phyloP scores from a whole-genome alignment of 1,284 basidiomycete species.

The Papiliotrema laurentii region DNA sequence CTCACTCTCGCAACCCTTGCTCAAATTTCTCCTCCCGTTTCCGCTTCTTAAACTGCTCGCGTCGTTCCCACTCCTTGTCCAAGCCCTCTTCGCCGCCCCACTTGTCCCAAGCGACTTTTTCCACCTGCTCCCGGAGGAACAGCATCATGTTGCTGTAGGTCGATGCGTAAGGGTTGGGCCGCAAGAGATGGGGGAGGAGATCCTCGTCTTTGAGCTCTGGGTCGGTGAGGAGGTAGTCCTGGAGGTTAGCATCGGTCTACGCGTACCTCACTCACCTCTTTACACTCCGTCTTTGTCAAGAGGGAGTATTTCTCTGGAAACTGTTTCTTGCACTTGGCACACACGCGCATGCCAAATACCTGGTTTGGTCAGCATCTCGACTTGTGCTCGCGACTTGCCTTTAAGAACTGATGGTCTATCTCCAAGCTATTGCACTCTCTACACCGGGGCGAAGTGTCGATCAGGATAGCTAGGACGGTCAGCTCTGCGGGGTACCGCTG shows the following conservation, averaged over 20 bases:
- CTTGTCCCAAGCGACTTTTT: slow-evolving; percentile 94
- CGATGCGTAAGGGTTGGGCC: slow-evolving; percentile 93
- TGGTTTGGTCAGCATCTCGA: background rate
- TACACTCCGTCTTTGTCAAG: slow-evolving; percentile 97
- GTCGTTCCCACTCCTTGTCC: slow-evolving; percentile 79
- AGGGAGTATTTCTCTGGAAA: slow-evolving; percentile 88
- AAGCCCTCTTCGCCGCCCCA: slow-evolving; percentile 92
- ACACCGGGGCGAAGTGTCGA: slow-evolving; percentile 71
- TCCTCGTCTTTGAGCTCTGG: slow-evolving; percentile 89
- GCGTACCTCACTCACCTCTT: slow-evolving; percentile 60
- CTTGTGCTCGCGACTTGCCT: slow-evolving; percentile 16
- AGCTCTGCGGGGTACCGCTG: background rate
- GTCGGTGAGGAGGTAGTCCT: slow-evolving; percentile 89
- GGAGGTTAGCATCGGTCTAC: slow-evolving; percentile 1
- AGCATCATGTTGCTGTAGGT: slow-evolving; percentile 99
- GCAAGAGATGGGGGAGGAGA: slow-evolving; percentile 85
- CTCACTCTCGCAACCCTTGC: slow-evolving; percentile 66
- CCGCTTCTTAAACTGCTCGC: slow-evolving; percentile 77
- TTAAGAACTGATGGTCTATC: slow-evolving; percentile 74
- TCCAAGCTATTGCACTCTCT: slow-evolving; percentile 74
- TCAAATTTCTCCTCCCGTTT: slow-evolving; percentile 93
- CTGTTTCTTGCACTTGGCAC: slow-evolving; percentile 82
- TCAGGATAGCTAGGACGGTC: slow-evolving; percentile 46
- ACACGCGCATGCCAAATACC: slow-evolving; percentile 69
- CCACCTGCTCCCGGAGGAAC: slow-evolving; percentile 74